Evolutionary conservation across 2,329 filamentous ascomycete genomes (phyloP).

Genomic region (Akanthomyces uredinophilus): DNA sequence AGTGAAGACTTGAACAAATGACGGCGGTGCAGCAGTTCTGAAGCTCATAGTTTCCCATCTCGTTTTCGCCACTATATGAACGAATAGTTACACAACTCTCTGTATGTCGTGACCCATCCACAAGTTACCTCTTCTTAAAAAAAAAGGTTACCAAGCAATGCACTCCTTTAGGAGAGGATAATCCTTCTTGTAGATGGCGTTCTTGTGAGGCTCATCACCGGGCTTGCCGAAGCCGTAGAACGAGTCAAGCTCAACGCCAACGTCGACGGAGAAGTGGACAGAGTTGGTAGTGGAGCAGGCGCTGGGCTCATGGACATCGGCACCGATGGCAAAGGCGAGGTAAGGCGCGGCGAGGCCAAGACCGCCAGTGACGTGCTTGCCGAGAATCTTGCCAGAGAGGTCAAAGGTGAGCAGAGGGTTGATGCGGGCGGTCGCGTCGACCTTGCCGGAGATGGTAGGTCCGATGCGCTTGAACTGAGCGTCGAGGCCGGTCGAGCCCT

Average conservation of each 20-base stretch:
- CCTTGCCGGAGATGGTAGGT: conserved; percentile 12
- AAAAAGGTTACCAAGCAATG: background rate
- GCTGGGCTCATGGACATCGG: conserved; percentile 11
- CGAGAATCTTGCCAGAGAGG: conserved; percentile 14
- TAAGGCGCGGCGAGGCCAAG: conserved; percentile 11
- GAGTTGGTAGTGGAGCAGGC: conserved; percentile 12
- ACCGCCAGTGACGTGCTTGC: conserved; percentile 13
- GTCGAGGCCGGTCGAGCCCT: conserved; percentile 13
- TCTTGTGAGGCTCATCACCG: conserved; percentile 14
- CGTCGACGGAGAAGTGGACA: conserved; percentile 9
- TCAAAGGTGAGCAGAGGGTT: conserved; percentile 12
- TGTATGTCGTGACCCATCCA: background rate
- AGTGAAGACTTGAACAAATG: background rate
- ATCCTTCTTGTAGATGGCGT: conserved; percentile 14
- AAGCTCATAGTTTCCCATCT: background rate
- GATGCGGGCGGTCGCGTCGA: conserved; percentile 14
- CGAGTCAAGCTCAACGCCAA: conserved; percentile 13
- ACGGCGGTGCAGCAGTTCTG: background rate
- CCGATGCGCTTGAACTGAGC: conserved; percentile 13
- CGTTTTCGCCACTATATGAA: background rate
- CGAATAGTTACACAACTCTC: background rate
- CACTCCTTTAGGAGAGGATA: conserved; percentile 14
- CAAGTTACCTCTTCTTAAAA: background rate
- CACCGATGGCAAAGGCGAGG: conserved; percentile 9
- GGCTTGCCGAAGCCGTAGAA: conserved; percentile 14